A percentile compares a stretch with the other conserved stretches of the same genome.
Conservation (phyloP, 352 stramenopile genomes). For the Pythium periplocum region DNA sequence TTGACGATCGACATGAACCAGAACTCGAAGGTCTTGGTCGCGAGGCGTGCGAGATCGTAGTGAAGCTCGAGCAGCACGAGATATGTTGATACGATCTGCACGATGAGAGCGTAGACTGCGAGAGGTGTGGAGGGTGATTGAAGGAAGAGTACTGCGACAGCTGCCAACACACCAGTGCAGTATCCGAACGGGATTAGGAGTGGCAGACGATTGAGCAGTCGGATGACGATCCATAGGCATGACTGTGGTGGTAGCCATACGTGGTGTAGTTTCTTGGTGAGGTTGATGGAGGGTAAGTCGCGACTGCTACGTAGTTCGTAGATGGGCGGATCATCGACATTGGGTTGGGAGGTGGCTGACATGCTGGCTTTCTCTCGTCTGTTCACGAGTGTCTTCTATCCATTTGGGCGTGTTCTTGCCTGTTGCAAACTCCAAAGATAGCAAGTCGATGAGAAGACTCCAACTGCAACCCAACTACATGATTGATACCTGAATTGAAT, state of each 20-base stretch:
- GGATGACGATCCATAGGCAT: constrained; percentile 7
- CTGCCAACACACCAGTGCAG: constrained; percentile 9
- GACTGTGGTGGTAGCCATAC: not conserved
- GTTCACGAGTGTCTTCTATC: not conserved
- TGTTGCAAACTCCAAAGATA: no score
- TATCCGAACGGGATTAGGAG: constrained; percentile 3
- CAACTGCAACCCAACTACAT: no score
- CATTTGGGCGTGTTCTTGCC: no score
- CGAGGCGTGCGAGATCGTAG: constrained; percentile 10
- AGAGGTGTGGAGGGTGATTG: not conserved
- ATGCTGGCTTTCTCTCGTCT: constrained; percentile 7
- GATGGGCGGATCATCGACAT: not conserved
- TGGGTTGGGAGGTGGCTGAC: not conserved
- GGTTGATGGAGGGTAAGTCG: constrained; percentile 6
- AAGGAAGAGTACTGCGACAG: constrained; percentile 5
- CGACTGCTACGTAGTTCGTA: constrained; percentile 9
- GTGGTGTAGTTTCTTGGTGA: constrained; percentile 10
- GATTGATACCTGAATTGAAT: no score
- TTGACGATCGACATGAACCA: constrained; percentile 20
- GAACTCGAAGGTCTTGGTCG: constrained; percentile 12
- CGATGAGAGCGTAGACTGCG: constrained; percentile 4
- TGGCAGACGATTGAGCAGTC: not conserved
- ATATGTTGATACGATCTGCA: constrained; percentile 12
- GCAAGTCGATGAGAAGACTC: no score
- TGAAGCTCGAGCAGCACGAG: constrained; percentile 8